phyloP scores from a whole-genome alignment of 768 basidiomycete species.

The Tubosaeta brunneosetosa region DNA sequence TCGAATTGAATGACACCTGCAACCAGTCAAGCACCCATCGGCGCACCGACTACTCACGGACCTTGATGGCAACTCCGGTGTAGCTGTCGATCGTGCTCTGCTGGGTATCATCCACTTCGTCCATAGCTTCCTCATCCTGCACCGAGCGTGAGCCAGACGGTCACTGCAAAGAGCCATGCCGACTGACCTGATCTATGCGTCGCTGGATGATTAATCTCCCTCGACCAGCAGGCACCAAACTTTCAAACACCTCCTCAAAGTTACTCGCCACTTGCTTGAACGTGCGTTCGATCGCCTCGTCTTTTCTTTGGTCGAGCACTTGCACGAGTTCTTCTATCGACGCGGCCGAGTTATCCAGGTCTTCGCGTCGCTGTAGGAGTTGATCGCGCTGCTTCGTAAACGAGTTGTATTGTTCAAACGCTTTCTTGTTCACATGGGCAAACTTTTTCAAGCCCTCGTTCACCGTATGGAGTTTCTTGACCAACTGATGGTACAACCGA shows the following conservation, averaged over 20 bases:
- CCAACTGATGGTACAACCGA: constrained; percentile 49
- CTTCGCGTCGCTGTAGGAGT: constrained; percentile 78
- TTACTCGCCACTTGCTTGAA: constrained; percentile 98
- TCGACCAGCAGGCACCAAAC: constrained; percentile 88
- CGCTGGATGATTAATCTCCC: constrained; percentile 92
- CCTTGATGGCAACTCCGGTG: constrained; percentile 95
- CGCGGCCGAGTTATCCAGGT: constrained; percentile 82
- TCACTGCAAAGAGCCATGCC: not conserved
- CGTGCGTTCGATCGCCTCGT: constrained; percentile 97
- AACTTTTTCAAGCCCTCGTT: constrained; percentile 96
- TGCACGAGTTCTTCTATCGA: constrained; percentile 93
- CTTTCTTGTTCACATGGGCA: constrained; percentile 98
- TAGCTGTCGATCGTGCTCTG: constrained; percentile 86
- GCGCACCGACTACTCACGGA: constrained; percentile 20
- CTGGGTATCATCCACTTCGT: constrained; percentile 69
- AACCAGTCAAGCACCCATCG: not conserved
- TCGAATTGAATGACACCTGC: constrained; percentile 98
- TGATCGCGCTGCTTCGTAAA: constrained; percentile 98
- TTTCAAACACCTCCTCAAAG: constrained; percentile 96
- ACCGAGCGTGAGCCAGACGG: not conserved
- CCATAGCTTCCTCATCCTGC: constrained; percentile 64
- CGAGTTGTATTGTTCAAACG: constrained; percentile 96
- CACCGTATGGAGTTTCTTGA: constrained; percentile 87
- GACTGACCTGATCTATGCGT: constrained; percentile 70
- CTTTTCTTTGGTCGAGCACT: constrained; percentile 93